Percentiles rank a stretch among this genome's conserved stretches.
Evolutionary conservation across 805 yeast genomes (phyloP).

Genomic region (Monosporozyma yasuniensis): DNA sequence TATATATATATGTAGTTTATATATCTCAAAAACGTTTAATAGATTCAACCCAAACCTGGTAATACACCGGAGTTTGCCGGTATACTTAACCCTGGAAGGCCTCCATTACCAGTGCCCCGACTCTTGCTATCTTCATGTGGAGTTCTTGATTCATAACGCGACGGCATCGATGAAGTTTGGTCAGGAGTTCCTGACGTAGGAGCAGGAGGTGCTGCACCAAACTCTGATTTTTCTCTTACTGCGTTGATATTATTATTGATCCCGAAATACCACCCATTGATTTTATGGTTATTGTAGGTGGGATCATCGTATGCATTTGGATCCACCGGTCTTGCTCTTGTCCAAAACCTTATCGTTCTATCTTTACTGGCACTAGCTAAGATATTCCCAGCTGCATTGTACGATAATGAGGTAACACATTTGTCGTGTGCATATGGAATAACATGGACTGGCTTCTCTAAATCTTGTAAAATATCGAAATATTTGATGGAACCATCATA

Average conservation of each 20-base stretch:
- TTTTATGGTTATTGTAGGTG: conserved; percentile 59
- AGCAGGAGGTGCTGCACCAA: conserved; percentile 29
- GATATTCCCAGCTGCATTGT: conserved; percentile 90
- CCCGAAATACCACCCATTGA: conserved; percentile 49
- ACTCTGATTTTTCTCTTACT: conserved; percentile 27
- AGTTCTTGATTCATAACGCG: background rate
- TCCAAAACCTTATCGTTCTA: conserved; percentile 88
- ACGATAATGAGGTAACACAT: conserved; percentile 81
- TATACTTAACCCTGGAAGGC: conserved; percentile 10
- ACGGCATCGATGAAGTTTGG: background rate
- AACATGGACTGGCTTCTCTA: conserved; percentile 38
- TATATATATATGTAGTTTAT: background rate
- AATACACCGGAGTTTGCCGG: background rate
- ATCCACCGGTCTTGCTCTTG: conserved; percentile 85
- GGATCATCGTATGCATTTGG: conserved; percentile 74
- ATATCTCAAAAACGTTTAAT: background rate
- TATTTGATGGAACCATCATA: conserved; percentile 83
- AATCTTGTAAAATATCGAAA: conserved; percentile 40
- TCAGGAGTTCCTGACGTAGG: background rate
- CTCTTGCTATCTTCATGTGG: background rate
- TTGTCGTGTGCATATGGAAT: conserved; percentile 93
- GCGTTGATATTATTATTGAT: conserved; percentile 31
- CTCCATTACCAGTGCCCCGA: background rate
- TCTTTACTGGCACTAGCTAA: conserved; percentile 91
- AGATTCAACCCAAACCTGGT: conserved; percentile 6